These are phyloP conservation scores for Eucalyptus brandiana DNA, from an alignment of 345 rosid species.

Conservation along the genomic window DNA sequence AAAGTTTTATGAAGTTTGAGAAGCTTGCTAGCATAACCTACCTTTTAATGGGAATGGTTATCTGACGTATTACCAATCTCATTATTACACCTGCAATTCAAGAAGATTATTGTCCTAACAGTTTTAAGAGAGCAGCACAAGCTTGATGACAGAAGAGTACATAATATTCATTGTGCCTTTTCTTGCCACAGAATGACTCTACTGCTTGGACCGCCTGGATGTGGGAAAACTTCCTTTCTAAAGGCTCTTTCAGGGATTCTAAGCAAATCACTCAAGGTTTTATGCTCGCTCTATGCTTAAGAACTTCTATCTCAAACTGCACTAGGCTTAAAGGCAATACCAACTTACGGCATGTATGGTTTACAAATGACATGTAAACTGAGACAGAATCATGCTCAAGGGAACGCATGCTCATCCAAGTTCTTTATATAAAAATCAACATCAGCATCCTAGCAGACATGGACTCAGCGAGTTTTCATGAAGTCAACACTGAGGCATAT, in stretches of 20 bases:
- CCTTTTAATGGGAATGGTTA: not conserved
- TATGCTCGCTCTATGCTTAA: not conserved
- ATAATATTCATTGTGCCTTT: not conserved
- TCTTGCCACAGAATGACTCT: conserved; percentile 40
- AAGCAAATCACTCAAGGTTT: conserved; percentile 38
- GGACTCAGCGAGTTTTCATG: not conserved
- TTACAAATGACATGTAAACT: not conserved
- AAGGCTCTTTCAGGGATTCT: conserved; percentile 62
- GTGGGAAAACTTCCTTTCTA: conserved; percentile 63
- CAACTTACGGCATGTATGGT: not conserved
- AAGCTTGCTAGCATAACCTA: not conserved
- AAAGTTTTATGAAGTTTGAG: not conserved
- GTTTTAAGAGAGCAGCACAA: not conserved
- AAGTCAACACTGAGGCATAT: not conserved
- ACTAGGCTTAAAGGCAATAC: not conserved
- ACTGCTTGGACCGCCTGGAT: conserved; percentile 78
- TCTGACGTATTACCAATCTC: not conserved
- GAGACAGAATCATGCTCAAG: not conserved
- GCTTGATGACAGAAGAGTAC: not conserved
- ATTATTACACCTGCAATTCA: not conserved
- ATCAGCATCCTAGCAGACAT: not conserved
- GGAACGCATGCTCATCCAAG: not conserved
- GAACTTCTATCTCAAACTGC: not conserved
- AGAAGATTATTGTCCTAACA: not conserved
- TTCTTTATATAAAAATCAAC: not conserved